Evolutionary conservation across 805 yeast species (phyloP).

Genomic region (Metschnikowia continentalis): DNA sequence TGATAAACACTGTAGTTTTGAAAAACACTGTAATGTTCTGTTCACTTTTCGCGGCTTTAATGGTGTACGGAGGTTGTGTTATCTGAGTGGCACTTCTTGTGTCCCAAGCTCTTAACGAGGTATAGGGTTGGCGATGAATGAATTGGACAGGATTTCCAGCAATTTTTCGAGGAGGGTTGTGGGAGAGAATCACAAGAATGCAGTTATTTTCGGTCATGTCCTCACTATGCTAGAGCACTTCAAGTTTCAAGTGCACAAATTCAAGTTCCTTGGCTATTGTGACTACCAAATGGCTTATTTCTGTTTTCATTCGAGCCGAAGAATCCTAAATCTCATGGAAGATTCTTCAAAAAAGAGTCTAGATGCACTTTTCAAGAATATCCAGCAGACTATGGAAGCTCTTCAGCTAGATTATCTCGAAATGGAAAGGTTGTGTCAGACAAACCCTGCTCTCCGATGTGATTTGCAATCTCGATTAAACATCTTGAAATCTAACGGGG

Average conservation of each 20-base stretch:
- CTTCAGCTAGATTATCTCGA: background rate
- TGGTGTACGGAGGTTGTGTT: background rate
- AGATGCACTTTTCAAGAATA: constrained; percentile 1
- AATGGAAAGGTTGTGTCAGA: background rate
- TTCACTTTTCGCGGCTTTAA: background rate
- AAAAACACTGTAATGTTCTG: no score
- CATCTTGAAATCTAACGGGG: background rate
- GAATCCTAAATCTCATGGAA: background rate
- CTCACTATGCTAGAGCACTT: constrained; percentile 31
- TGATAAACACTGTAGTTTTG: no score
- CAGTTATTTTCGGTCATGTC: background rate
- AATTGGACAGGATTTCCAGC: background rate
- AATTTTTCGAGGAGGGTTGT: background rate
- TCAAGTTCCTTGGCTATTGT: constrained; percentile 28
- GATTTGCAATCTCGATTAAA: constrained; percentile 4
- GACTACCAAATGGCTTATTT: constrained; percentile 37
- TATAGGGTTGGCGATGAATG: background rate
- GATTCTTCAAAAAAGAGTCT: background rate
- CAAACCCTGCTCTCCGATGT: background rate
- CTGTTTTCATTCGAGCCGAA: constrained; percentile 13
- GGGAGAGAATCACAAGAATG: background rate
- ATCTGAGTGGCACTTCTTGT: background rate
- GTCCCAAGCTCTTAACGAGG: background rate
- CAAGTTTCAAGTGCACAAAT: constrained; percentile 29
- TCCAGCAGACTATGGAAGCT: constrained; percentile 2